A percentile compares a stretch with the other conserved stretches of the same genome.
These are phyloP conservation scores for Tricladium varicosporioides DNA, from an alignment of 2,329 filamentous ascomycete genomes.

Conservation along the genomic window DNA sequence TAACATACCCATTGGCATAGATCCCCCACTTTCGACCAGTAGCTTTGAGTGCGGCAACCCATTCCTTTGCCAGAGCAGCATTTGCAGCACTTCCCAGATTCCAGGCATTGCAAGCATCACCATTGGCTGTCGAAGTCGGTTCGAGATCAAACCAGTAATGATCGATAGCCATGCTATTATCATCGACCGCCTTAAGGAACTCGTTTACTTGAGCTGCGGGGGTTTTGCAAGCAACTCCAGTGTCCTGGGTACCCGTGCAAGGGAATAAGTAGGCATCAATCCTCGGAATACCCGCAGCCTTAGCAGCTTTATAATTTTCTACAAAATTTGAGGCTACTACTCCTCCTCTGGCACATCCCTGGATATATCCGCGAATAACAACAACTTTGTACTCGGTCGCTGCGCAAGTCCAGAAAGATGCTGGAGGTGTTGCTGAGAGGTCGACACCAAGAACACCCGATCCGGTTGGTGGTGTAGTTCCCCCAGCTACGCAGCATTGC, in stretches of 20 bases:
- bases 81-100: conserved; percentile 22
- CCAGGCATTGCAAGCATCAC: conserved; percentile 24
- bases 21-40: conserved; percentile 26
- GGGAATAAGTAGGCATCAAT: conserved; percentile 30
- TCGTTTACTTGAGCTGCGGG: conserved; percentile 23
- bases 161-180: conserved; percentile 19
- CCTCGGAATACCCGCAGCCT: conserved; percentile 20
- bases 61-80: conserved; percentile 24
- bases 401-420: conserved; percentile 19
- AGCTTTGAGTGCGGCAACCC: conserved; percentile 19
- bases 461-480: too few relatives aligned
- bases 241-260: conserved; percentile 25
- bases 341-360: conserved; percentile 23
- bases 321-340: conserved; percentile 21
- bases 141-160: conserved; percentile 29
- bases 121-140: conserved; percentile 9
- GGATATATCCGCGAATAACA: conserved; percentile 19
- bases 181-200: conserved; percentile 18
- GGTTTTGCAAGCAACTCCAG: conserved; percentile 25
- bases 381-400: conserved; percentile 16
- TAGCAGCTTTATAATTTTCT: conserved; percentile 20
- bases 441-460: conserved; percentile 9
- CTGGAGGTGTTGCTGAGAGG: conserved; percentile 13
- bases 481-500: conserved; percentile 18
- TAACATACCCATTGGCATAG: conserved; percentile 28